Evolutionary conservation across 495 filamentous ascomycete genomes (phyloP), one percentile per base, ranked within the genome.

Genomic region (Aspergillus cristatus): DNA sequence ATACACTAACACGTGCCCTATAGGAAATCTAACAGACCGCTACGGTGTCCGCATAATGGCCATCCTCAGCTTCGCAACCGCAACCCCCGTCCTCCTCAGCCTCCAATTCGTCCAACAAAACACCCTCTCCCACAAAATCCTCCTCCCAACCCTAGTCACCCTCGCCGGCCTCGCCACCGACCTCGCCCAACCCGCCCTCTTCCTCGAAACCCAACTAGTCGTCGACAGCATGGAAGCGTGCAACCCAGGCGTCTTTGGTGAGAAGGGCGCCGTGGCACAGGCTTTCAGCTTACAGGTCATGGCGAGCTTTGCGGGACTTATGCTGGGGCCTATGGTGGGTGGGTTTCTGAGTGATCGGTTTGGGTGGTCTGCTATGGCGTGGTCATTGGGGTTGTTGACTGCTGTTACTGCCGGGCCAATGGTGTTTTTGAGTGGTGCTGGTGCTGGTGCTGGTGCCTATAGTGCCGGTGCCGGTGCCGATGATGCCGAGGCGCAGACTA

Each of bases 191-290:
- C 47, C 51, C 0, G 54, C 56, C 6, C 38, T 60, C 14, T 42
- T 47, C 8, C 81, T 82, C 0, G 85, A 88, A 49, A 65, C 79
- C 14, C 61, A 70, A 42, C 75, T 78, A 18, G 67, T 80, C 1
- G 75, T 83, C 12, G 63, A 74, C 16, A 65, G 60, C 1, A 70
- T 79, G 40, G 73, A 79, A 37, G 62, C 53, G n/a, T 40, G 60
- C 28, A 48, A 58, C 11, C 79, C 78, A 0, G 76, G 75, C 0
- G 40, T 45, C 17, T 70, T 66, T 38, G 65, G 63, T 1, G 47
- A 46, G 3, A 60, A 58, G 18, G 75, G 78, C 6, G 73, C 72
- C 2, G 67, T 71, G 46, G 70, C 72, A 8, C 74, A 75, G 39
- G 73, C 70, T 5, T 75, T 72, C 42, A 70, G 67, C 0, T 54